phyloP scores from a whole-genome alignment of 768 basidiomycete genomes.

The Mycena epipterygia region DNA sequence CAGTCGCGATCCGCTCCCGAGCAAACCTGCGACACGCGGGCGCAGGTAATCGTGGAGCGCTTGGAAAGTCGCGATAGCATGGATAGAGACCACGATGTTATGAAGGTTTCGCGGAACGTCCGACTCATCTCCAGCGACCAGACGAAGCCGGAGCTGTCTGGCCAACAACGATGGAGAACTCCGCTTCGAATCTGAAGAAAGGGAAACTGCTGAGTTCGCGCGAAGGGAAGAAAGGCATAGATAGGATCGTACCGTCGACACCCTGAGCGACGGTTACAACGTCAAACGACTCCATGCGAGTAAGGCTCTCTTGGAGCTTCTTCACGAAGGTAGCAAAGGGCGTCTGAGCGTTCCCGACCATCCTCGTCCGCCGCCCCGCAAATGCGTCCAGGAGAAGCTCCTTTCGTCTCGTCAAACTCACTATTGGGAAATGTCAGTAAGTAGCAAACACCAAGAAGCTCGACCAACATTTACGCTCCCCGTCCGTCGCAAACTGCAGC shows the following conservation, averaged over 20 bases:
- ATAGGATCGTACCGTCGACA: constrained; percentile 73
- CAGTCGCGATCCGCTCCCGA: constrained; percentile 74
- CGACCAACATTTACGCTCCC: constrained; percentile 68
- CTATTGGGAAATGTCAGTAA: constrained; percentile 53
- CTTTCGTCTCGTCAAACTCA: constrained; percentile 74
- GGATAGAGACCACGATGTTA: constrained; percentile 96
- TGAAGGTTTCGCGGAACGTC: constrained; percentile 89
- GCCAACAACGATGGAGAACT: constrained; percentile 94
- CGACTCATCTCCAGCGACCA: constrained; percentile 91
- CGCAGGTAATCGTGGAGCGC: constrained; percentile 96
- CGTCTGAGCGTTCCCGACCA: constrained; percentile 59
- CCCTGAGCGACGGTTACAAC: constrained; percentile 91
- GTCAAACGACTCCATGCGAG: constrained; percentile 95
- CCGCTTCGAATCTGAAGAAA: constrained; percentile 81
- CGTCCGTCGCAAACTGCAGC: constrained; percentile 83
- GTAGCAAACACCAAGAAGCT: constrained; percentile 23
- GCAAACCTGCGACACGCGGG: constrained; percentile 84
- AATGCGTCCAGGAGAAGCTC: constrained; percentile 88
- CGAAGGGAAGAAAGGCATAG: neutral
- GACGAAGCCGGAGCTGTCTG: constrained; percentile 88
- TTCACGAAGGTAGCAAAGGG: constrained; percentile 88
- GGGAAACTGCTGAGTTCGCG: constrained; percentile 7
- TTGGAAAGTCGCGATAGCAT: constrained; percentile 98
- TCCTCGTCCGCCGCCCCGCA: constrained; percentile 64
- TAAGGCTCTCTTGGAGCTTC: constrained; percentile 95